Base-by-base conservation (phyloP, 805 yeast genomes). In the Pichia scutulata region DNA sequence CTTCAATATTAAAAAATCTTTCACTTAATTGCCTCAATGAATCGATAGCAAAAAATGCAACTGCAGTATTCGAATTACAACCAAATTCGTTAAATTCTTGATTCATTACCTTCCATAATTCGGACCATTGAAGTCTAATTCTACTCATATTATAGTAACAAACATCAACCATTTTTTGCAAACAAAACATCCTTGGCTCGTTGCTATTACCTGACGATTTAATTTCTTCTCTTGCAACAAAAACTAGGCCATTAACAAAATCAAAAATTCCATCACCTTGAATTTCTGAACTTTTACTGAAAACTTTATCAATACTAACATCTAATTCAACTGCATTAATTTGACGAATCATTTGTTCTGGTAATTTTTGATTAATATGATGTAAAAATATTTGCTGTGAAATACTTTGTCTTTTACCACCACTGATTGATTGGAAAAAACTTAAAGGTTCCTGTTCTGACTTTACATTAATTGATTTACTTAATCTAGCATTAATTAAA, bases 121-220 rank as follows among this genome's bases (percentile, higher is more conserved):
- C 92, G 7, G 96, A 81, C 97, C 99, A 93, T 68, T 95, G 97
- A 54, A 93, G 82, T 66, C 96, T 81, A 59, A 93, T 90, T 72
- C 99, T 86, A 46, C 82, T 82, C 97, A 93, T 93, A 65, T 95
- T 95, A 72, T 95, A 93, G 67, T 93, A 92, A 68, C 97, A 92
- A 41, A 93, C 95, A 68, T 95, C 99, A 47, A 93, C 96, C 75
- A 93, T 86, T 64, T 93, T 93, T 63, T 89, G 98, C 55, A 93
- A 70, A 0, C 98, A 87, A 63, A 88, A 95, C 69, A 89, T 84
- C 64, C 99, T 76, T 39, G 98, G 99, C 54, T 87, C 81, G 7
- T 77, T 73, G 42, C 90, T 82, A 60, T 81, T 81, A 7, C 89
- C 90, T 1, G 95, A 85, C 0, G 95, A 84, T 55, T 86, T 89